Base-by-base conservation (phyloP, 1,284 basidiomycete genomes). In the Vanrija humicola region DNA sequence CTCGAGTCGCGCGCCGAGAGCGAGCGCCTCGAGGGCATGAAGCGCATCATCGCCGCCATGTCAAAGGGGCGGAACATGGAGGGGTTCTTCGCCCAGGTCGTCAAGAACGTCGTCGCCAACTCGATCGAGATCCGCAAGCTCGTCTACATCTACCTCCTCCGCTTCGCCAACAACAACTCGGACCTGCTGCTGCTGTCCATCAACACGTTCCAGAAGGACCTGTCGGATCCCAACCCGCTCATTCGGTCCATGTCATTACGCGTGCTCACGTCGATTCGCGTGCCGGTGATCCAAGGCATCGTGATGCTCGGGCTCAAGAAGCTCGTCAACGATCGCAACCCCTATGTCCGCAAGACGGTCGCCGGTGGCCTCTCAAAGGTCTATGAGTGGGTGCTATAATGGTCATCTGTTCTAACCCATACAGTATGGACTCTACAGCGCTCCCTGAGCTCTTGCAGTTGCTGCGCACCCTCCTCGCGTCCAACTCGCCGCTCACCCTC, bases 201-300 rank as follows among this genome's bases (percentile, higher is more conserved):
- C 81, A 99, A 99, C 78, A 96, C 95, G 10, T 98, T 98, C 72
- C 96, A 99, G 77, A 92, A 93, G 73, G 96, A 99, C 77, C 81
- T 98, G 18, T 86, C 87, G 2, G 95, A 98, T 69, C 80, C 86
- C 8, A 96, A 88, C 58, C 95, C 96, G 0, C 84, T 98, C 64
- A 94, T 94, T 55, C 84, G 90, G 28, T 89, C 90, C 12, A 96
- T 96, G 92, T 90, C 91, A 3, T 78, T 97, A 45, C 83, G 93
- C n/a, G 92, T 97, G 1, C 81, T 98, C 45, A 91, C 90, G 57
- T 90, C 91, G 9, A 93, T 98, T 67, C 86, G 86, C 59, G 87
- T 96, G 3, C 85, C 87, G 5, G 88, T 90, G 80, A 90, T 96
- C 54, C 74, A 76, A 64, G 75, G 86, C 59, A 84, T 97, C 48